These are phyloP conservation scores for Physcia stellaris DNA, from an alignment of 495 filamentous ascomycete genomes.

Conservation along the genomic window DNA sequence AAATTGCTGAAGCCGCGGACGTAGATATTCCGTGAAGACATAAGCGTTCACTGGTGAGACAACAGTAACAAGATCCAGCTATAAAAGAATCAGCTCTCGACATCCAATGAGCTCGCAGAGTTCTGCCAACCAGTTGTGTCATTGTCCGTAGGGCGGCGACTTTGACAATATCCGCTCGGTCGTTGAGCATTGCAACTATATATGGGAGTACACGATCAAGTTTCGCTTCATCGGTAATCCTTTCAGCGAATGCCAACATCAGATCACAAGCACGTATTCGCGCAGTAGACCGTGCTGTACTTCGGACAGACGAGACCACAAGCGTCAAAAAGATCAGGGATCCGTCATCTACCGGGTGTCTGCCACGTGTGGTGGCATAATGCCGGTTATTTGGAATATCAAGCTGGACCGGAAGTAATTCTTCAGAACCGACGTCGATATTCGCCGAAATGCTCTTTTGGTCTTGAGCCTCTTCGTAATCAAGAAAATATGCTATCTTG, in stretches of 20 bases:
- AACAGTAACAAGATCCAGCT: slow-evolving; percentile 68
- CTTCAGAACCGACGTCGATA: slow-evolving; percentile 17
- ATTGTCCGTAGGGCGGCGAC: slow-evolving; percentile 73
- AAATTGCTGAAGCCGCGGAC: slow-evolving; percentile 66
- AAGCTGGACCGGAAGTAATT: slow-evolving; percentile 72
- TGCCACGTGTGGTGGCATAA: slow-evolving; percentile 19
- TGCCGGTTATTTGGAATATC: slow-evolving; percentile 79
- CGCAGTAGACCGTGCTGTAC: slow-evolving; percentile 74
- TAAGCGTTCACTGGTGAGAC: slow-evolving; percentile 92
- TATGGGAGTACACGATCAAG: slow-evolving; percentile 90
- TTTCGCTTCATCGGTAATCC: slow-evolving; percentile 89
- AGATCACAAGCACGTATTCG: slow-evolving; percentile 86
- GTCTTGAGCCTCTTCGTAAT: slow-evolving; percentile 40
- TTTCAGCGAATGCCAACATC: slow-evolving; percentile 81
- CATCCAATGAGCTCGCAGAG: not conserved
- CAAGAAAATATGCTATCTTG: slow-evolving; percentile 89
- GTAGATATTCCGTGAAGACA: slow-evolving; percentile 88
- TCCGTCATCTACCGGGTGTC: slow-evolving; percentile 58
- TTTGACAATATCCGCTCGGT: slow-evolving; percentile 69
- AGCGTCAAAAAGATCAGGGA: slow-evolving; percentile 85
- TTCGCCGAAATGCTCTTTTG: not conserved
- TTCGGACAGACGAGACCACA: slow-evolving; percentile 75
- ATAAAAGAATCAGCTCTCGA: slow-evolving; percentile 4
- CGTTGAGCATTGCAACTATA: slow-evolving; percentile 64
- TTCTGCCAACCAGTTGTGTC: slow-evolving; percentile 50